phyloP scores from a whole-genome alignment of 1,284 basidiomycete species.

The Rhodotorula sp. region DNA sequence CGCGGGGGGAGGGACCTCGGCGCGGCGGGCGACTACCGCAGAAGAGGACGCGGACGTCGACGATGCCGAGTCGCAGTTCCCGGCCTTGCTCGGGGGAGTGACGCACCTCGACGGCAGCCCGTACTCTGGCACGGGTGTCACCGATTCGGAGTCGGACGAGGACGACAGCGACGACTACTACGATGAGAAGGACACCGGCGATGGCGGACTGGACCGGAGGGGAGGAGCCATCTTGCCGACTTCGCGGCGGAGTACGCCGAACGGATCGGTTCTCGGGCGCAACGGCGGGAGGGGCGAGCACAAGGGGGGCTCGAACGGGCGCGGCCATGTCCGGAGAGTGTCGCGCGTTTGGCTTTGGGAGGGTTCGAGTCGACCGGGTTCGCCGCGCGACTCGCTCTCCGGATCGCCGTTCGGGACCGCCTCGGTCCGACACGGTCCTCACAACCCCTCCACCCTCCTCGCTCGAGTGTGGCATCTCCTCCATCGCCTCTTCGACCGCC shows the following conservation, averaged over 20 bases:
- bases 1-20: neutral
- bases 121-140: neutral
- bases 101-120: neutral
- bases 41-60: slow-evolving; percentile 17
- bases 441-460: neutral
- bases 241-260: neutral
- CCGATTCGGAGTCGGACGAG: neutral
- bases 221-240: neutral
- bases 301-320: too few relatives aligned
- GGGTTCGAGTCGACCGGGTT: neutral
- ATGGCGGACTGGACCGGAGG: neutral
- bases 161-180: slow-evolving; percentile 2
- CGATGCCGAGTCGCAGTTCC: slow-evolving; percentile 19
- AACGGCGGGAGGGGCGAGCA: neutral
- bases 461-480: neutral
- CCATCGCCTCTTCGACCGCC: neutral
- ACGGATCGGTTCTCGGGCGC: neutral
- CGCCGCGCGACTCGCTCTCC: slow-evolving; percentile 2
- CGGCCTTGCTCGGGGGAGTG: slow-evolving; percentile 13
- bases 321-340: slow-evolving; percentile 26
- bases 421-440: neutral
- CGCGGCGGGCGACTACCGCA: neutral
- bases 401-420: neutral
- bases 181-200: neutral
- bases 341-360: slow-evolving; percentile 34